Evolutionary conservation across 306 rosid genomes (phyloP).

Genomic region (Trichosanthes truncata): DNA sequence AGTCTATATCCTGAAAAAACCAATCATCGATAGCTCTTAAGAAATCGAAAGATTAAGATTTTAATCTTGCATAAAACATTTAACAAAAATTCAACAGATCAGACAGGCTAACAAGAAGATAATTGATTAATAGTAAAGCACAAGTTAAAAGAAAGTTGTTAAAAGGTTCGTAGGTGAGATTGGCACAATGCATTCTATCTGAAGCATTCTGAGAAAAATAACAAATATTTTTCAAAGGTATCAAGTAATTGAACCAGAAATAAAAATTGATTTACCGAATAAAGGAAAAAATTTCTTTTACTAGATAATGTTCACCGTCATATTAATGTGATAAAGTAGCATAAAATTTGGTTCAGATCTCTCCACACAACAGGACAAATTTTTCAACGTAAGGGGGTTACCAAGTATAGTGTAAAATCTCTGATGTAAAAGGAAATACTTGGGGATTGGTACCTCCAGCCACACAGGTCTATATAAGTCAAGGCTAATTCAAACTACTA

Average conservation of each 20-base stretch:
- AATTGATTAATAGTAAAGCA: not conserved
- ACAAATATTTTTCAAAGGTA: not conserved
- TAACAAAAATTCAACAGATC: not conserved
- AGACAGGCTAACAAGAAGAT: not conserved
- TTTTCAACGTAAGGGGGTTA: not conserved
- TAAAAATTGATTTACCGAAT: not conserved
- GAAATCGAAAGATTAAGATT: not conserved
- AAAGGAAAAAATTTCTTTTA: not conserved
- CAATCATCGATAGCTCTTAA: not conserved
- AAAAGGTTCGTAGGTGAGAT: not conserved
- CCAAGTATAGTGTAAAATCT: too few species aligned
- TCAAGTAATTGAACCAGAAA: not conserved
- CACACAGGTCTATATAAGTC: too few species aligned
- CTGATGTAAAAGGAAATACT: too few species aligned
- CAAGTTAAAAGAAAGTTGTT: not conserved
- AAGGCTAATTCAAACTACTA: not conserved
- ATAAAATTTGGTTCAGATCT: not conserved
- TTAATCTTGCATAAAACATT: not conserved
- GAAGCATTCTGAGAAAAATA: not conserved
- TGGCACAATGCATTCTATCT: not conserved
- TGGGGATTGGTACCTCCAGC: too few species aligned
- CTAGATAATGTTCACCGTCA: not conserved
- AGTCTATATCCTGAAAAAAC: conserved; percentile 63
- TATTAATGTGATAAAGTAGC: not conserved
- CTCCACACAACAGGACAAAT: not conserved